phyloP scores from a whole-genome alignment of 208 protist genomes.

The Leishmania lainsoni region DNA sequence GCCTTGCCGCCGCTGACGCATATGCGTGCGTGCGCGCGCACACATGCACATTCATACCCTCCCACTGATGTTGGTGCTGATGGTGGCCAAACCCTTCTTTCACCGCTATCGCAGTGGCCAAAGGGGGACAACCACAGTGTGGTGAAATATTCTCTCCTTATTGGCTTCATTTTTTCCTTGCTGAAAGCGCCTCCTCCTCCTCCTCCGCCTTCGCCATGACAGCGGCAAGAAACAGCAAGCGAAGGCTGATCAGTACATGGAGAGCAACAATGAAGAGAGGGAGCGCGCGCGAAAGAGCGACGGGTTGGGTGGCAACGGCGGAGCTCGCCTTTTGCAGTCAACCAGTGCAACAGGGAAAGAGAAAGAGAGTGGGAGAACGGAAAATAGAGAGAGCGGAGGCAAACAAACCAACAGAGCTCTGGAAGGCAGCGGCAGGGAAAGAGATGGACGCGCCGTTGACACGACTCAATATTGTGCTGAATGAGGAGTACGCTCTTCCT shows the following conservation, averaged over 20 bases:
- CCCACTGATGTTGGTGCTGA: background rate
- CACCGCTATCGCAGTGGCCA: background rate
- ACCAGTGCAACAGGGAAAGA: background rate
- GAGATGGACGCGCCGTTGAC: background rate
- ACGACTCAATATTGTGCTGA: background rate
- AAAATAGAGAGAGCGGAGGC: background rate
- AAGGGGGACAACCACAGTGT: background rate
- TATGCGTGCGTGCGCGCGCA: background rate
- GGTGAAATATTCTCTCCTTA: background rate
- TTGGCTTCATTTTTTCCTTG: background rate
- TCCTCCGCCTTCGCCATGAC: background rate
- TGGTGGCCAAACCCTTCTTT: background rate
- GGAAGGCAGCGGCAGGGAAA: background rate
- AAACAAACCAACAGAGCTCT: background rate
- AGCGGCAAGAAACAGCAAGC: background rate
- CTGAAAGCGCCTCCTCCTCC: background rate
- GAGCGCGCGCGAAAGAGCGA: background rate
- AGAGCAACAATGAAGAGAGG: background rate
- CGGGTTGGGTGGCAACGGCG: background rate
- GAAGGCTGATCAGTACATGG: background rate
- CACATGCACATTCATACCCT: constrained; percentile 12
- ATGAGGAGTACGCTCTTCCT: background rate
- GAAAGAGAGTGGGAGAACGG: background rate
- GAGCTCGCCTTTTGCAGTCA: background rate
- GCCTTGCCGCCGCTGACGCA: background rate